These are phyloP conservation scores for Anisodus acutangulus DNA, from an alignment of 257 asterid species.

Conservation along the genomic window DNA sequence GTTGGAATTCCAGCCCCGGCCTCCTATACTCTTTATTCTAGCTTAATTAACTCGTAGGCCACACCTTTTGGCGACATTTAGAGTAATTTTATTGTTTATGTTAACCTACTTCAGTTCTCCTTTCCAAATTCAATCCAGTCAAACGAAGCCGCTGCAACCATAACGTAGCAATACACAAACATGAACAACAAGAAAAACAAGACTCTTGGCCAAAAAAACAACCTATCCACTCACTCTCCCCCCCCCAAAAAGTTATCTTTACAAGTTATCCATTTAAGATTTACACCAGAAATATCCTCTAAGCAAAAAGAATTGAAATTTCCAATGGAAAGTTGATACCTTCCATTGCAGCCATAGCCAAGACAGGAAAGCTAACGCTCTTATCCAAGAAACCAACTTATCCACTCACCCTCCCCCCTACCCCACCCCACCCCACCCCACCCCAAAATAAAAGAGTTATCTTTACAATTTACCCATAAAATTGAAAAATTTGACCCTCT, in stretches of 20 bases:
- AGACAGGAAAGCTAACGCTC: background rate
- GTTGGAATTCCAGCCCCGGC: background rate
- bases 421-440: background rate
- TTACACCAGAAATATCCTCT: background rate
- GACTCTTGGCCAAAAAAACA: background rate
- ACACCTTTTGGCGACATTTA: too few species aligned
- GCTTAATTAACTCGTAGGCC: background rate
- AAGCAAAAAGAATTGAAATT: background rate
- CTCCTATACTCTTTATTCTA: background rate
- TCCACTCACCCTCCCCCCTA: too few species aligned
- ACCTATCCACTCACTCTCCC: background rate
- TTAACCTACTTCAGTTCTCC: too few species aligned
- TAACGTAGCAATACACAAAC: too few species aligned
- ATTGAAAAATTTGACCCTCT: background rate
- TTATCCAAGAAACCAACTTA: slow-evolving; percentile 1
- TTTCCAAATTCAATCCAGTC: too few species aligned
- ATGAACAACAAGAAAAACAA: slow-evolving; percentile 17
- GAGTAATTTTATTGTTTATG: too few species aligned
- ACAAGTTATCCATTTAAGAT: slow-evolving; percentile 9
- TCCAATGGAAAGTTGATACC: slow-evolving; percentile 37
- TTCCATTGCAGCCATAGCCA: slow-evolving; percentile 61
- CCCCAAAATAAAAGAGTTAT: background rate
- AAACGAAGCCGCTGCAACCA: too few species aligned
- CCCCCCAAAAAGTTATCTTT: background rate
- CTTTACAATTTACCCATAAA: background rate